Evolutionary conservation across 257 asterid genomes (phyloP).

Genomic region (Solanum okadae): DNA sequence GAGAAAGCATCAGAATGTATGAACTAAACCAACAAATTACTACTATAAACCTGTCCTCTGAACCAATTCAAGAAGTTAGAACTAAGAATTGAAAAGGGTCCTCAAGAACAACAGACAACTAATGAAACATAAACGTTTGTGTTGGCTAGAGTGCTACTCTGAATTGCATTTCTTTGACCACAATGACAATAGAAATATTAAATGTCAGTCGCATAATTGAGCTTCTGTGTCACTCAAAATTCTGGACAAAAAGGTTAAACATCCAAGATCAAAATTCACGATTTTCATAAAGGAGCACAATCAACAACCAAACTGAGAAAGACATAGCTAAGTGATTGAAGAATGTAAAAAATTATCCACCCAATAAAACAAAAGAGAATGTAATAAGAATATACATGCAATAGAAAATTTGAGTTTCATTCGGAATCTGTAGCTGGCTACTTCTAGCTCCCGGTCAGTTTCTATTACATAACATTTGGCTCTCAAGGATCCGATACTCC

Average conservation of each 20-base stretch:
- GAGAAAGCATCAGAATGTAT: background rate
- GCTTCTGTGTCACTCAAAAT: background rate
- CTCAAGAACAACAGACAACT: background rate
- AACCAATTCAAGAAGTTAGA: background rate
- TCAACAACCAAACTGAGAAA: background rate
- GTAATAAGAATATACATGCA: background rate
- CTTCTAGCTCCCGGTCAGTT: background rate
- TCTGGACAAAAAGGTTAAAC: background rate
- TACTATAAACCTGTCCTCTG: background rate
- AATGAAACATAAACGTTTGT: background rate
- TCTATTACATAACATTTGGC: background rate
- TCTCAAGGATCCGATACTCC: background rate
- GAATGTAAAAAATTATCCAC: background rate
- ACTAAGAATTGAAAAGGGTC: background rate
- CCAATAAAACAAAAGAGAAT: background rate
- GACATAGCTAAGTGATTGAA: background rate
- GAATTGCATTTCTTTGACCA: background rate
- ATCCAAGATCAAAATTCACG: background rate
- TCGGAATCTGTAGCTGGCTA: background rate
- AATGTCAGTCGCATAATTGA: background rate
- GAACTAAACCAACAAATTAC: background rate
- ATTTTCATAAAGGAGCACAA: background rate
- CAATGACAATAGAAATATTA: background rate
- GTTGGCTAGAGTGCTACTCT: background rate
- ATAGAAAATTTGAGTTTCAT: background rate